Evolutionary conservation across 306 rosid species (phyloP).

Genomic region (Fragaria iinumae): DNA sequence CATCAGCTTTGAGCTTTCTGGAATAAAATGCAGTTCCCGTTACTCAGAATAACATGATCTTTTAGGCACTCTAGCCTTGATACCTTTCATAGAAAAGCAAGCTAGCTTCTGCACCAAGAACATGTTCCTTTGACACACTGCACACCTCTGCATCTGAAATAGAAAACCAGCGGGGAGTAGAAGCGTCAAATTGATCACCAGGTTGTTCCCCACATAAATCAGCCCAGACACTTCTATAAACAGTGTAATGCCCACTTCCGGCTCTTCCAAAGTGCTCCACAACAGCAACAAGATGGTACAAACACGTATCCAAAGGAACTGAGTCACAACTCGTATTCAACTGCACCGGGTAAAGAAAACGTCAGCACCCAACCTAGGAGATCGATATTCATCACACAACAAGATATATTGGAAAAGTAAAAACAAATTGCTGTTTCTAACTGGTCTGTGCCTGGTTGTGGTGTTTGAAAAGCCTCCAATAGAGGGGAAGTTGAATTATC

Average conservation of each 20-base stretch:
- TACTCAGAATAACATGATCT: neutral
- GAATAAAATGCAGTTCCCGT: neutral
- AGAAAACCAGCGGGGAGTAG: constrained; percentile 54
- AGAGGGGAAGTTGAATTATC: constrained; percentile 31
- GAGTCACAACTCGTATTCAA: constrained; percentile 27
- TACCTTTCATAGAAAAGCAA: constrained; percentile 83
- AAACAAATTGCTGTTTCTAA: constrained; percentile 11
- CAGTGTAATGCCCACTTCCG: constrained; percentile 93
- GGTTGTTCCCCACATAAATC: constrained; percentile 28
- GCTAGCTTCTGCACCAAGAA: constrained; percentile 84
- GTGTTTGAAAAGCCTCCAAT: constrained; percentile 37
- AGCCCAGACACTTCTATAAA: constrained; percentile 56
- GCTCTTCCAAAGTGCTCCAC: constrained; percentile 86
- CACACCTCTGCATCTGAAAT: constrained; percentile 81
- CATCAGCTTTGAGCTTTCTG: neutral
- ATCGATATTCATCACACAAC: neutral
- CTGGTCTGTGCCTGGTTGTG: constrained; percentile 34
- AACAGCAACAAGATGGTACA: constrained; percentile 70
- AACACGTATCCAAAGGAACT: constrained; percentile 41
- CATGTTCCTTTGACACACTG: constrained; percentile 61
- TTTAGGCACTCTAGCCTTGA: constrained; percentile 13
- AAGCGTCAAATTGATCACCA: constrained; percentile 27
- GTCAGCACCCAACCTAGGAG: neutral
- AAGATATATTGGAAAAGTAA: neutral
- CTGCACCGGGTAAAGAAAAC: constrained; percentile 37